Conservation (phyloP, 2,329 filamentous ascomycete species). For the Cordyceps militaris region DNA sequence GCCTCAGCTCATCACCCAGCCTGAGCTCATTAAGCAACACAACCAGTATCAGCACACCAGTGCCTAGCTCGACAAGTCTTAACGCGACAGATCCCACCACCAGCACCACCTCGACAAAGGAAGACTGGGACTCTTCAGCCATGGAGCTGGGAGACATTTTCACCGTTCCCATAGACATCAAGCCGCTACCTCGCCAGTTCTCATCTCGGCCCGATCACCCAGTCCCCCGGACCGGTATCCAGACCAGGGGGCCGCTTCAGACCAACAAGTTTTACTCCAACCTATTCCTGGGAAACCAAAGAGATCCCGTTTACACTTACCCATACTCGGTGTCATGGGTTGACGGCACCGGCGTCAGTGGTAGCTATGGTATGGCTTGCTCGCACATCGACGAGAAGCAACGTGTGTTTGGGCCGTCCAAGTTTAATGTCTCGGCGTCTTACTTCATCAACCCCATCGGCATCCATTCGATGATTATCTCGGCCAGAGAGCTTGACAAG, state of each 20-base stretch:
- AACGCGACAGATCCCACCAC: not conserved
- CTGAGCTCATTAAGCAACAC: not conserved
- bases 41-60: too few species aligned
- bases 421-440: slow-evolving; percentile 48
- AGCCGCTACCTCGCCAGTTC: slow-evolving; percentile 43
- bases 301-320: slow-evolving; percentile 62
- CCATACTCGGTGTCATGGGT: slow-evolving; percentile 67
- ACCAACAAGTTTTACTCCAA: slow-evolving; percentile 83
- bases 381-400: slow-evolving; percentile 65
- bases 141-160: slow-evolving; percentile 43
- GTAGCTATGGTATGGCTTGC: slow-evolving; percentile 71
- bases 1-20: not conserved
- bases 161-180: slow-evolving; percentile 44
- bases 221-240: slow-evolving; percentile 46
- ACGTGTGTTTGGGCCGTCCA: slow-evolving; percentile 56
- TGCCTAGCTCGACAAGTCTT: not conserved
- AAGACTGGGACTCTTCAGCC: not conserved
- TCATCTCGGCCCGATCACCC: slow-evolving; percentile 48
- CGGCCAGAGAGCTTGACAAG: slow-evolving; percentile 63
- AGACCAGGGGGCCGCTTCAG: slow-evolving; percentile 43
- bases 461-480: slow-evolving; percentile 73
- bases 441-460: slow-evolving; percentile 80
- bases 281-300: slow-evolving; percentile 69
- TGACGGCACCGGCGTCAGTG: slow-evolving; percentile 52
- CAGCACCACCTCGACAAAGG: not conserved